Evolutionary conservation across 768 basidiomycete species (phyloP), one percentile per base, ranked within the genome.

Genomic region (Leccinellum luteum): DNA sequence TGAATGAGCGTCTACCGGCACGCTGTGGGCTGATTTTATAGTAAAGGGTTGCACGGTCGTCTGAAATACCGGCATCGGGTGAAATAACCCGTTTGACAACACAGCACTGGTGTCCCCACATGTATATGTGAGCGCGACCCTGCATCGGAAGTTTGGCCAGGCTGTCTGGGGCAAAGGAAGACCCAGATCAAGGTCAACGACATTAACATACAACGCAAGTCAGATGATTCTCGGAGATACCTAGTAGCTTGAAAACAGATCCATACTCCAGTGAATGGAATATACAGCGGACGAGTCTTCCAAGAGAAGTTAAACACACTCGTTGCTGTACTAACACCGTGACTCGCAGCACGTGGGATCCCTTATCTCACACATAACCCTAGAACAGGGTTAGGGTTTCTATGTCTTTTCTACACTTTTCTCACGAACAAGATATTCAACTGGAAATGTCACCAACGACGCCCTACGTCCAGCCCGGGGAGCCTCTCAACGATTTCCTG

Each of bases 401-500:
- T 3, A 31, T 34, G 13, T 6, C 14, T 6, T 50, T 34, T 45
- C 21, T 49, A 14, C 38, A 1, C 3, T 7, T 28, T 60, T 66
- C 70, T 53, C 69, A 71, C 70, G 62, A 52, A 52, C 49, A n/a
- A 25, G 41, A 41, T 41, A 32, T 51, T 28, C 38, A 54, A 53
- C 23, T 41, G 38, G 58, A 45, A 38, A 72, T 74, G 71, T 71
- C 73, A 10, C 73, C 71, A 50, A 69, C 68, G 41, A 73, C 77
- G 56, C 90, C 92, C 3, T 90, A 79, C 61, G 92, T 95, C 13
- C 87, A 90, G 68, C 75, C 91, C 8, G 91, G 92, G 48, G 90
- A 94, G 67, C 87, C 86, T n/a, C 79, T 96, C 45, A 87, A 92
- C 64, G 85, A 89, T 41, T 94, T 95, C 69, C 76, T 96, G 55